Evolutionary conservation across 257 asterid genomes (phyloP), one percentile per base, ranked within the genome.

Genomic region (Solanum ahanhuiri): DNA sequence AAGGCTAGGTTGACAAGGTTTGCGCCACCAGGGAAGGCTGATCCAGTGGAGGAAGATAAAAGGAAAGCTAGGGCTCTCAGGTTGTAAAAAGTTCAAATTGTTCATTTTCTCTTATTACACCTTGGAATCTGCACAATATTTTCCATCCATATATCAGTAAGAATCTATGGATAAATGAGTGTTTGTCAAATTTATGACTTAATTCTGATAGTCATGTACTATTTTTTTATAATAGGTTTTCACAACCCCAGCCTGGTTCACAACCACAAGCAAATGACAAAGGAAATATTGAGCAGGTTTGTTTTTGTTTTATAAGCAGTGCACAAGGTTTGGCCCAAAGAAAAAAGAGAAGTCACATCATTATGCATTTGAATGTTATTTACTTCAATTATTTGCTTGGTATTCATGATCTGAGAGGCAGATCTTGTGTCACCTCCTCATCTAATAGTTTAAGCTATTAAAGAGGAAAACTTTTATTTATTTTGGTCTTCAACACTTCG

Each of bases 51-150:
- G 93, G 98, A 92, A 90, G 98, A 95, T 54, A 97, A 97, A 91
- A 97, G 89, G 94, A 97, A 97, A 94, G 96, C 99, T 25, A 95
- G 99, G 89, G 98, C 97, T 51, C 87, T 93, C 86, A 95, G 99
- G 99, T 97, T 82, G 45, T 85, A 77, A 77, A 77, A 73, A 73
- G 41, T 89, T 76, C 37, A 60, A 69, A 84, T 11, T 82, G 51
- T 81, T 25, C 57, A 22, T 45, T 87, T 45, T 43, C 64, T 77
- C 15, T 43, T 25, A 25, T 43, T 45, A 17, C 83, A 77, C 15
- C 6, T 28, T 25, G 83, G 83, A 25, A 48, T 77, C 83, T 43
- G 39, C 64, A 25, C 64, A 8, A 43, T 25, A 30, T 25, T 23
- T 43, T 77, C 64, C 37, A 43, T 43, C 35, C 25, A 23, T 25